phyloP scores from a whole-genome alignment of 345 rosid species.

The Barbarea vulgaris region DNA sequence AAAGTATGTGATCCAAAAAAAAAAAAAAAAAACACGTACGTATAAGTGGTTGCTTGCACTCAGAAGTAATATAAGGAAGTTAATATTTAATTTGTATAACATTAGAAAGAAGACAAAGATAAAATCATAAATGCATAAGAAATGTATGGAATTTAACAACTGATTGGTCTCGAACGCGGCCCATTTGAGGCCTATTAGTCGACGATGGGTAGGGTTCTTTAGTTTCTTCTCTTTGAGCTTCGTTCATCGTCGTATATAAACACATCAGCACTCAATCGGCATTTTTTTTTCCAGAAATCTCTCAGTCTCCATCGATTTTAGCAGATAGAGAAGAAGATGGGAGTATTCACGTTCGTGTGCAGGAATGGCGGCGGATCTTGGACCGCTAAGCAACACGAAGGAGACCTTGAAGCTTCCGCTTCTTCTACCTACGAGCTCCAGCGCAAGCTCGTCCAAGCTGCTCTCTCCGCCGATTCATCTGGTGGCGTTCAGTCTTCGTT shows the following conservation, averaged over 20 bases:
- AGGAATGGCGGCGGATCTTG: slow-evolving; percentile 49
- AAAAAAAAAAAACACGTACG: not conserved
- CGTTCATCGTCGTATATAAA: not conserved
- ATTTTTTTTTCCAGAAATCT: not conserved
- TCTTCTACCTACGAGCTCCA: slow-evolving; percentile 64
- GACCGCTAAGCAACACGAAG: slow-evolving; percentile 67
- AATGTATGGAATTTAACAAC: too few relatives aligned
- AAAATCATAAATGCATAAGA: not conserved
- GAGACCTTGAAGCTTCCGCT: slow-evolving; percentile 69
- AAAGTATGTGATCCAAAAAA: not conserved
- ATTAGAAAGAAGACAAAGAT: not conserved
- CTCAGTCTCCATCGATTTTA: not conserved
- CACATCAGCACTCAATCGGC: not conserved
- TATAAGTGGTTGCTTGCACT: too few relatives aligned
- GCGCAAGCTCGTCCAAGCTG: slow-evolving; percentile 73
- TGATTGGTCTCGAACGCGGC: not conserved
- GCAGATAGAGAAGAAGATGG: slow-evolving; percentile 40
- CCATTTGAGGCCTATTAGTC: not conserved
- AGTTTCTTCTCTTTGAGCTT: not conserved
- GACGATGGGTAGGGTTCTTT: not conserved
- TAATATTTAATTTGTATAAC: too few relatives aligned
- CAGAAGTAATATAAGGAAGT: too few relatives aligned
- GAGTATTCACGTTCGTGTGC: slow-evolving; percentile 69
- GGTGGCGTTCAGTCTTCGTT: slow-evolving; percentile 78
- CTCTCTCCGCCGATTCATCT: slow-evolving; percentile 56